Percentiles rank a stretch among this genome's conserved stretches.
Conservation (phyloP, 768 basidiomycete species). For the Trametes punicea region DNA sequence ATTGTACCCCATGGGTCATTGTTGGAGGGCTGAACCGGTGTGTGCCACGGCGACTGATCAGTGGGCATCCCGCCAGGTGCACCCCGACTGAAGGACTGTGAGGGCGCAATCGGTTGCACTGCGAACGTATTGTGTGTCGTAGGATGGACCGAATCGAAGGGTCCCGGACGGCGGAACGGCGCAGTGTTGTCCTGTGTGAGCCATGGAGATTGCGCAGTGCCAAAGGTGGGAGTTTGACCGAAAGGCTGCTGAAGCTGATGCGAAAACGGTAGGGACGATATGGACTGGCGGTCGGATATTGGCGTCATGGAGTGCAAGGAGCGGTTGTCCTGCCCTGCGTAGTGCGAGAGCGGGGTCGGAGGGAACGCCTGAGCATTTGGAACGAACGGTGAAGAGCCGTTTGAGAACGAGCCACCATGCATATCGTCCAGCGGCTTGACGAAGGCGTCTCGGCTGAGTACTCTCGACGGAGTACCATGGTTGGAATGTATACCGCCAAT, state of each 20-base stretch:
- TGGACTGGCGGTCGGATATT: slow-evolving; percentile 24
- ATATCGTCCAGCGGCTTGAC: slow-evolving; percentile 16
- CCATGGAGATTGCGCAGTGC: slow-evolving; percentile 22
- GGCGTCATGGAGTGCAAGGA: slow-evolving; percentile 23
- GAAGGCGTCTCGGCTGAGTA: slow-evolving; percentile 23
- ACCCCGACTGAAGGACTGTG: slow-evolving; percentile 17
- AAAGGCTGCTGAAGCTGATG: slow-evolving; percentile 23
- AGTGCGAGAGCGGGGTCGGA: slow-evolving; percentile 19
- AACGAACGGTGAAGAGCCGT: slow-evolving; percentile 17
- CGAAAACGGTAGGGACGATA: slow-evolving; percentile 6
- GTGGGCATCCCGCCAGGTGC: slow-evolving; percentile 17
- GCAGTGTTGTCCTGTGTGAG: slow-evolving; percentile 14
- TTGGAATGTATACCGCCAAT: slow-evolving; percentile 16
- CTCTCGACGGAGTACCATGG: slow-evolving; percentile 17
- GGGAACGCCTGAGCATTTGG: slow-evolving; percentile 22
- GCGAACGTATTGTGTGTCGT: slow-evolving; percentile 37
- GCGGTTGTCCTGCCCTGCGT: slow-evolving; percentile 18
- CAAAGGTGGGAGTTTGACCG: slow-evolving; percentile 9
- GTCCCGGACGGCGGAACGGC: slow-evolving; percentile 33
- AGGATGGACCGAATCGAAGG: slow-evolving; percentile 45
- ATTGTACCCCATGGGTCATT: slow-evolving; percentile 50
- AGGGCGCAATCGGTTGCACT: slow-evolving; percentile 22
- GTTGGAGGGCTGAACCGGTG: slow-evolving; percentile 41
- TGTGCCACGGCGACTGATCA: slow-evolving; percentile 55
- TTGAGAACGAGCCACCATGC: slow-evolving; percentile 19